phyloP scores from a whole-genome alignment of 2,329 filamentous ascomycete species.

The Daldinia sp. region DNA sequence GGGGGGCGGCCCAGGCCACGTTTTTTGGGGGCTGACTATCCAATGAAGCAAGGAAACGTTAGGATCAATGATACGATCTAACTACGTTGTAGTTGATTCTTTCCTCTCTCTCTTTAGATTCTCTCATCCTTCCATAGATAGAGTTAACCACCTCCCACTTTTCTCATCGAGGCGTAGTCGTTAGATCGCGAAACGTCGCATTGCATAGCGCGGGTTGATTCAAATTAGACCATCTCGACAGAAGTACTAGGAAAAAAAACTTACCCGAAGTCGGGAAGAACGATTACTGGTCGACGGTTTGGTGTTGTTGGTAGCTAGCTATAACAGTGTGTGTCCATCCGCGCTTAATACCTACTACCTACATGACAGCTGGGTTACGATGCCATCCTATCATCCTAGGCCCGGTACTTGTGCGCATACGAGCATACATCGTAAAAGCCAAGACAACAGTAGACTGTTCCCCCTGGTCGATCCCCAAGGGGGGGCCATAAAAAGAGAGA shows the following conservation, averaged over 20 bases:
- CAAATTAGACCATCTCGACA: conserved; percentile 5
- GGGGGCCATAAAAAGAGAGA: conserved; percentile 5
- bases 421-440: neutral
- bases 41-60: conserved; percentile 7
- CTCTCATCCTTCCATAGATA: conserved; percentile 20
- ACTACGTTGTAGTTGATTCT: neutral
- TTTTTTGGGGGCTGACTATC: conserved; percentile 21
- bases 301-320: neutral
- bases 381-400: neutral
- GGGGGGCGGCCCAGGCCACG: conserved; percentile 4
- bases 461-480: conserved; percentile 1
- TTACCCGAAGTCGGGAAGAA: neutral
- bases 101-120: conserved; percentile 13
- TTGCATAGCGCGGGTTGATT: conserved; percentile 18
- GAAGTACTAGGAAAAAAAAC: neutral
- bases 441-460: neutral
- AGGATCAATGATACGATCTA: neutral
- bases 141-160: too few species aligned
- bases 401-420: conserved; percentile 1
- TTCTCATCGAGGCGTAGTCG: conserved; percentile 1
- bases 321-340: neutral
- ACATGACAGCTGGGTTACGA: neutral
- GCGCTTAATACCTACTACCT: neutral
- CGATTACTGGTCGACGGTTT: neutral
- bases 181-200: conserved; percentile 35